Evolutionary conservation across 2,329 filamentous ascomycete genomes (phyloP).

Genomic region (Diaporthe ampelina): DNA sequence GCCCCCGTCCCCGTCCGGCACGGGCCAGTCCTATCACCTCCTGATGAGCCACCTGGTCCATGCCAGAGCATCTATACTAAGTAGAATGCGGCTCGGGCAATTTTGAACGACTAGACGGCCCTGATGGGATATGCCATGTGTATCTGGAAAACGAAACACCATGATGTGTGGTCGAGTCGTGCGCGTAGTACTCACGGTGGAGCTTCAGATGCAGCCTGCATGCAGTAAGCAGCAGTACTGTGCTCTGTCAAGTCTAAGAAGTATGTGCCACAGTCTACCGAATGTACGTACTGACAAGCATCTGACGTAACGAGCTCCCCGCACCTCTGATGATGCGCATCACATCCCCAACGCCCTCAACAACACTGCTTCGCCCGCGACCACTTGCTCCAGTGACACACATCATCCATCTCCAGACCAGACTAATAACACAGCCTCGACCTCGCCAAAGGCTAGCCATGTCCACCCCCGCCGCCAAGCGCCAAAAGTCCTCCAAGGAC

Average conservation of each 20-base stretch:
- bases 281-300: neutral
- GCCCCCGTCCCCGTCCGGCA: constrained; percentile 14
- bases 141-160: neutral
- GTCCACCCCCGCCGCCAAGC: constrained; percentile 48
- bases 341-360: neutral
- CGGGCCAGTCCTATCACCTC: neutral
- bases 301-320: constrained; percentile 28
- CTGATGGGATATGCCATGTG: no score
- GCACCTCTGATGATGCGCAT: constrained; percentile 4
- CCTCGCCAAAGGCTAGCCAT: constrained; percentile 3
- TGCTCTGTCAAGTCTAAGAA: neutral
- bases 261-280: no score
- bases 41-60: no score
- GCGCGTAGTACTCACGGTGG: neutral
- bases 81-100: no score
- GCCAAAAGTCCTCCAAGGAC: constrained; percentile 59
- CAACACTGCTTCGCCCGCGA: neutral
- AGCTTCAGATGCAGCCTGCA: neutral
- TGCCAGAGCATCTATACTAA: neutral
- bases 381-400: neutral
- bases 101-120: no score
- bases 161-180: neutral
- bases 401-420: neutral
- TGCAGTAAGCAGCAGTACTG: constrained; percentile 1
- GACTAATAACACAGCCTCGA: neutral